phyloP scores from a whole-genome alignment of 148 eudicot species.

The Persicaria maculosa region DNA sequence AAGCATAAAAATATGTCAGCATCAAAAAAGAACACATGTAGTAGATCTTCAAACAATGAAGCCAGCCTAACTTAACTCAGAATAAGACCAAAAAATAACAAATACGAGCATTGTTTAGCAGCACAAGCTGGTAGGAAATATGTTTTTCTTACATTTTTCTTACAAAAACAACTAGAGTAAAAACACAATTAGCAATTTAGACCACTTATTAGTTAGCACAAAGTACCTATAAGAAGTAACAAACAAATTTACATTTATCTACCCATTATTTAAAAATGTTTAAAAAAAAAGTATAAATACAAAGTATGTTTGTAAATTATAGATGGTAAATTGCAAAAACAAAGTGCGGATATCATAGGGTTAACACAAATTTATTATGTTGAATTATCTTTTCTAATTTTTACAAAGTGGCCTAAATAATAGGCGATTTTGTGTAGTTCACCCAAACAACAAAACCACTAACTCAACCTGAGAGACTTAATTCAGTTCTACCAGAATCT shows the following conservation, averaged over 20 bases:
- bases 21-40: background rate
- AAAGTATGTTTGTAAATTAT: too few species aligned
- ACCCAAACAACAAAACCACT: background rate
- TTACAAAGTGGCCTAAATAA: background rate
- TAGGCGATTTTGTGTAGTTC: background rate
- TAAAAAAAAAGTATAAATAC: too few species aligned
- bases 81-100: background rate
- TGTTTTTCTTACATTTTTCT: background rate
- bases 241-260: too few species aligned
- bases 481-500: background rate
- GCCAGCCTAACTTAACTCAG: background rate
- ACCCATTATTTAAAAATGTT: background rate
- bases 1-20: conserved; percentile 71
- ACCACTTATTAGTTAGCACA: background rate
- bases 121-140: background rate
- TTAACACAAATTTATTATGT: background rate
- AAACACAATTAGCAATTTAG: background rate
- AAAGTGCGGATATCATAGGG: too few species aligned
- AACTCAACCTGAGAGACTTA: background rate
- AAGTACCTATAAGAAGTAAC: too few species aligned
- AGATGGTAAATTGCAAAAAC: background rate
- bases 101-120: background rate
- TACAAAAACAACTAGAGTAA: background rate
- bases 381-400: background rate
- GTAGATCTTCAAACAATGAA: background rate